Evolutionary conservation across 768 basidiomycete genomes (phyloP), one percentile per base, ranked within the genome.

Genomic region (Sarcomyxa edulis): DNA sequence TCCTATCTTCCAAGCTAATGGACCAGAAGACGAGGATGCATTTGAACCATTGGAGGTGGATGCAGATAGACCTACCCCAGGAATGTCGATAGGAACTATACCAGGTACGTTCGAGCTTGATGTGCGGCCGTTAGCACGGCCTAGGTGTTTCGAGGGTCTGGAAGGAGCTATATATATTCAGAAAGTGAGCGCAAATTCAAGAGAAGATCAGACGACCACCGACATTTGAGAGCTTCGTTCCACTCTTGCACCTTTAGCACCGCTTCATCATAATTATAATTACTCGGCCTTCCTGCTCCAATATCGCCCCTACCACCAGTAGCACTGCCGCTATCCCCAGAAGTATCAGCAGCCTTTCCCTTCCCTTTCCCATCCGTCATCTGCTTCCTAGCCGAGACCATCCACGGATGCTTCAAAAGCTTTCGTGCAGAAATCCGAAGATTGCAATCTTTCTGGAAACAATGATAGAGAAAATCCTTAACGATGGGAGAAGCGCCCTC

Each of bases 391-490:
- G 90, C 81, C 0, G 85, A 74, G 9, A 83, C 65, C 92, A 99
- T 98, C 96, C 96, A 99, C 16, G 93, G 90, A 53, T 99, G 96
- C 51, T 74, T 73, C 15, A 96, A 66, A 14, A 99, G 69, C 63
- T 97, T 97, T 63, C 86, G 87, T 5, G 95, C 96, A 1, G 88
- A 85, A 50, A 98, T 84, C 15, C 96, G 84, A 20, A 99, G 71
- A 61, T 97, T 95, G 46, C 81, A 81, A 54, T 98, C 95, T 62
- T 98, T 98, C 68, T 98, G 95, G 61, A 99, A 99, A 54, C 96
- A 98, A 43, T 96, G 92, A 50, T 89, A 87, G 10, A 98, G 69
- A 52, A 99, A 99, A 60, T 98, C 93, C 51, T 95, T 90, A 46
- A 96, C 94, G 44, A 94, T 86, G 0, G 93, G 89, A 7, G 89